phyloP scores from a whole-genome alignment of 352 stramenopile genomes.

The Globisporangium camurandrum region DNA sequence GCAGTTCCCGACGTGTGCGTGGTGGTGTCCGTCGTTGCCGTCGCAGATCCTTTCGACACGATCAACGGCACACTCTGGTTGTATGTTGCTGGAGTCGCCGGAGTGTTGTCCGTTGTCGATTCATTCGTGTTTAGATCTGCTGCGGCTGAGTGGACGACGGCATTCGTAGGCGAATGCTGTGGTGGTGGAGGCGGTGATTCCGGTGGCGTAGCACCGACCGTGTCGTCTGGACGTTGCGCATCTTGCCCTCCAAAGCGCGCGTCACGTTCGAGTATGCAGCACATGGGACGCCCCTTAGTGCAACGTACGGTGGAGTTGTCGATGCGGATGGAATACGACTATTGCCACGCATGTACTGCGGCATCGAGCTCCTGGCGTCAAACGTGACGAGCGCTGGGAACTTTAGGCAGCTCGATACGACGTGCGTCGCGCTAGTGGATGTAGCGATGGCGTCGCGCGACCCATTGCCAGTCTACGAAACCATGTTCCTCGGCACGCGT shows the following conservation, averaged over 20 bases:
- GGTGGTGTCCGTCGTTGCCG: no score
- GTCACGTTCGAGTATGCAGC: slow-evolving; percentile 39
- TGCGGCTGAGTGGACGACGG: no score
- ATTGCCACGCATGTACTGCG: neutral
- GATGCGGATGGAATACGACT: neutral
- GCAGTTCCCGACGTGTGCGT: no score
- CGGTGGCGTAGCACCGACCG: no score
- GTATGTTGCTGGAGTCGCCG: no score
- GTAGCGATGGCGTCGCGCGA: neutral
- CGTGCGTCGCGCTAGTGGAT: neutral
- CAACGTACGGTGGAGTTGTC: neutral
- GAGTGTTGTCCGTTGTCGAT: no score
- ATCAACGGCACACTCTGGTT: no score
- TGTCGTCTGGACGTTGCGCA: no score
- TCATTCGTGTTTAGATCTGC: no score
- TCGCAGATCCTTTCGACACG: no score
- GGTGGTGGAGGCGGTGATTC: no score
- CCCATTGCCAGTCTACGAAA: neutral
- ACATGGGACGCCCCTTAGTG: slow-evolving; percentile 24
- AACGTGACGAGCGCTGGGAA: neutral
- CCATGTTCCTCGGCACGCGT: neutral
- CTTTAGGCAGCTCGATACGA: neutral
- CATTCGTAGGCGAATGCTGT: no score
- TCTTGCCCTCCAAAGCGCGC: slow-evolving; percentile 36
- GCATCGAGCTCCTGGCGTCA: neutral